Conservation (phyloP, 2,329 filamentous ascomycete species). For the Talaromyces pinophilus region DNA sequence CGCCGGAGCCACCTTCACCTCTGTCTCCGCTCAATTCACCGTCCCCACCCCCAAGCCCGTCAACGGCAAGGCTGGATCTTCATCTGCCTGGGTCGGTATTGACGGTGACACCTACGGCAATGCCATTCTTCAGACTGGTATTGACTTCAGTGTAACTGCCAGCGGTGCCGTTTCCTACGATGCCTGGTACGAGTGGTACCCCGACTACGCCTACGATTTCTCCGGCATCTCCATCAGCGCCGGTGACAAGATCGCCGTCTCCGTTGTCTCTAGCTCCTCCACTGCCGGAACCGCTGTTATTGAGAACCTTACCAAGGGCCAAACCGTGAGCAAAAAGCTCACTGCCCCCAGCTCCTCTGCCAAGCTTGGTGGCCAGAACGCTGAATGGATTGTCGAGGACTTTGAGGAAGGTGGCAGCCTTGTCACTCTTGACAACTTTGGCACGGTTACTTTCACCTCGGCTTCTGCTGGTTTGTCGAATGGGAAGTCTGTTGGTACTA, state of each 20-base stretch:
- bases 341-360: conserved; percentile 36
- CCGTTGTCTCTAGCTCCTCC: conserved; percentile 44
- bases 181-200: conserved; percentile 65
- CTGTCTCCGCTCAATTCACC: conserved; percentile 48
- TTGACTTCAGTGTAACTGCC: conserved; percentile 56
- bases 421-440: conserved; percentile 53
- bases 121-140: conserved; percentile 59
- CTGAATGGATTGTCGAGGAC: conserved; percentile 65
- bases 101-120: conserved; percentile 59
- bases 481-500: conserved; percentile 31
- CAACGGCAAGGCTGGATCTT: conserved; percentile 43
- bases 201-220: conserved; percentile 58
- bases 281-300: conserved; percentile 51
- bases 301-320: conserved; percentile 55
- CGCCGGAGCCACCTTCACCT: conserved; percentile 51
- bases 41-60: conserved; percentile 50
- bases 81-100: conserved; percentile 62
- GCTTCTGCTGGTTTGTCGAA: conserved; percentile 32
- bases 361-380: conserved; percentile 57
- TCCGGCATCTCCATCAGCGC: conserved; percentile 46
- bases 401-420: conserved; percentile 43
- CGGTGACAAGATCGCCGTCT: conserved; percentile 49
- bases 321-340: conserved; percentile 57
- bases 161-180: conserved; percentile 47
- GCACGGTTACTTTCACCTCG: conserved; percentile 45